Evolutionary conservation across 345 rosid genomes (phyloP), one percentile per base, ranked within the genome.

Genomic region (Triadica sebifera): DNA sequence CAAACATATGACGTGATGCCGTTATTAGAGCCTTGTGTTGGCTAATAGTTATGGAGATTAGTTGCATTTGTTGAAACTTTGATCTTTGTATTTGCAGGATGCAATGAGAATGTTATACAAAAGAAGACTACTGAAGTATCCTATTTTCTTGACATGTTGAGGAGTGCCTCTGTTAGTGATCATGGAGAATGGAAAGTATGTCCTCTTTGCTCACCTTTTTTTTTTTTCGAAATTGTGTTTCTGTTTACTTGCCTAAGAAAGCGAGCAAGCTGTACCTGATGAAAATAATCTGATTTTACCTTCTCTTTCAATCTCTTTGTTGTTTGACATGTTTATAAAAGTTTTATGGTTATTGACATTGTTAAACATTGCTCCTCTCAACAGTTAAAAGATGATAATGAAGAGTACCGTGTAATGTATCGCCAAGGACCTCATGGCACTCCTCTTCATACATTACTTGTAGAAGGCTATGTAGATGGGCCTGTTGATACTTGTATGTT

Each of bases 401-500:
- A 91, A 83, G 96, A 91, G 75, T 89, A 81, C 65, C 92, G 96
- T 50, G 96, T 95, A 59, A 93, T 95, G 99, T 93, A 93, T 74
- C 92, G 90, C 45, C 91, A 88, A 87, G 99, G 99, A 84, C 89
- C 87, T 49, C 80, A 87, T 71, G 98, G 96, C 55, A 87, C 88
- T 76, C 96, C 94, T 4, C 86, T 88, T 77, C 96, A 95, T 41
- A 85, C 92, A 5, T 82, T 95, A 73, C 98, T 95, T 25, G 98
- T 88, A 65, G 99, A 95, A 87, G 99, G 99, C 81, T 91, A 85
- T 81, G 83, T 91, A 11, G 96, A 95, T 66, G 99, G 92, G 4
- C 86, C 97, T n/a, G 38, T 93, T 5, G 93, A 95, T 85, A 79
- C 79, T 67, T 91, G 99, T 93, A 86, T 84, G 98, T 87, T 76